Percentiles rank a stretch among this genome's conserved stretches.
These are phyloP conservation scores for Talaromyces islandicus DNA, from an alignment of 2,329 filamentous ascomycete genomes.

Conservation along the genomic window DNA sequence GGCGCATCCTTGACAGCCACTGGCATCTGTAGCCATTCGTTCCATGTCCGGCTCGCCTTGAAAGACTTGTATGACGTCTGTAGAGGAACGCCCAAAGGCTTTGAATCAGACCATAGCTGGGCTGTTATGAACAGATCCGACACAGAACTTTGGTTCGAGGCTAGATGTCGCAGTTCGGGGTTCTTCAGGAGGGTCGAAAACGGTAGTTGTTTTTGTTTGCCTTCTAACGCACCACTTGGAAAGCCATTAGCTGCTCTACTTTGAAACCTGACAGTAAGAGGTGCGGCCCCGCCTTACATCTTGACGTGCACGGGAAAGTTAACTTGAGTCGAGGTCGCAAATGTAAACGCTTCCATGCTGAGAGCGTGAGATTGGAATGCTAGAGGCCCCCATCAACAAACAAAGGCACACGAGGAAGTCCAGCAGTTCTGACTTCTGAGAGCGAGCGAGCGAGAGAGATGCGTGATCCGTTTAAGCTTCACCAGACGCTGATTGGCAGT, in stretches of 20 bases:
- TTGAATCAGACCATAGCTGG: slow-evolving; percentile 93
- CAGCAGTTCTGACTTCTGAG: background rate
- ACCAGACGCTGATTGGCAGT: background rate
- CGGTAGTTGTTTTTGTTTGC: slow-evolving; percentile 66
- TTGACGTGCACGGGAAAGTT: slow-evolving; percentile 62
- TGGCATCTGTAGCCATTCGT: slow-evolving; percentile 90
- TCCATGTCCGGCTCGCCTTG: slow-evolving; percentile 69
- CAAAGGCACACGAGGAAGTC: background rate
- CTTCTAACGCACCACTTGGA: slow-evolving; percentile 66
- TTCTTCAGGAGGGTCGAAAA: slow-evolving; percentile 73
- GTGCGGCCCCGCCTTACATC: slow-evolving; percentile 42
- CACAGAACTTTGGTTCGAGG: slow-evolving; percentile 72
- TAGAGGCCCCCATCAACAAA: background rate
- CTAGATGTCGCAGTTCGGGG: slow-evolving; percentile 77
- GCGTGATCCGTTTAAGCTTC: background rate
- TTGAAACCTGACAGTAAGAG: background rate
- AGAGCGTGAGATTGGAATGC: background rate
- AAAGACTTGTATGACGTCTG: slow-evolving; percentile 93
- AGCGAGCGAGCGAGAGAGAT: background rate
- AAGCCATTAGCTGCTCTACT: slow-evolving; percentile 7
- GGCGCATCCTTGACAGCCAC: slow-evolving; percentile 79
- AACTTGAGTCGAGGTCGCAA: slow-evolving; percentile 81
- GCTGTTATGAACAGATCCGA: slow-evolving; percentile 91
- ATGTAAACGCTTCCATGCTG: slow-evolving; percentile 88
- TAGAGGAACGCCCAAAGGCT: slow-evolving; percentile 83